Base-by-base conservation (phyloP, 202 grass and related monocot genomes). In the Hordeum pubiflorum region DNA sequence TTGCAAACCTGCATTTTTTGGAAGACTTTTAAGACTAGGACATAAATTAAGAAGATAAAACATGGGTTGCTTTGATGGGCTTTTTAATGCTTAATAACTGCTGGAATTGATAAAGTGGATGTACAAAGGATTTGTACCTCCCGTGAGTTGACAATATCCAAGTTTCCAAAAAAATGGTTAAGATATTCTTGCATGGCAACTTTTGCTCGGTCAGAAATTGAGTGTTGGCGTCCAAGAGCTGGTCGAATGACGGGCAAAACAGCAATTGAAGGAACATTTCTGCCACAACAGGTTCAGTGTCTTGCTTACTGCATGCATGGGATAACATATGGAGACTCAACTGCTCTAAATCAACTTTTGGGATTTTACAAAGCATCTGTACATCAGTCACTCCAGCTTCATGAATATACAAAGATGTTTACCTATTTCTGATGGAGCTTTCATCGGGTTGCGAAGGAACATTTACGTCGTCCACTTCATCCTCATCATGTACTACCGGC, bases 231-330 rank as follows among this genome's bases (percentile, higher is more conserved):
- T 60, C 92, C 94, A 79, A 97, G 63, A 82, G 90, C 92, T 74
- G 89, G 94, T 75, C 86, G 90, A 83, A 97, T 97, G 74, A 97
- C 90, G 85, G 95, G 95, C 68, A 97, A 83, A 74, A 91, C 95
- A 79, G 95, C 95, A 87, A 92, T 97, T 75, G 94, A 97, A 86
- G 95, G 95, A 78, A 97, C 95, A 80, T 97, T 92, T 97, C 95
- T 97, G 89, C 76, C 91, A 85, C 85, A 88, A 82, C 32, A 79
- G 67, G 85, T 83, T 81, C 82, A 89, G 90, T 79, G 61, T 64
- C 75, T 83, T 63, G 89, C 79, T 91, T 85, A 81, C 75, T 80
- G 83, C 83, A 86, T 75, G 82, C 81, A 90, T 83, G 81, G 80
- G 82, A 86, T 82, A 83, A 86, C 78, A 86, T 89, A 85, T 85